These are phyloP conservation scores for Nicotiana rustica DNA, from an alignment of 305 asterid species.

Conservation along the genomic window DNA sequence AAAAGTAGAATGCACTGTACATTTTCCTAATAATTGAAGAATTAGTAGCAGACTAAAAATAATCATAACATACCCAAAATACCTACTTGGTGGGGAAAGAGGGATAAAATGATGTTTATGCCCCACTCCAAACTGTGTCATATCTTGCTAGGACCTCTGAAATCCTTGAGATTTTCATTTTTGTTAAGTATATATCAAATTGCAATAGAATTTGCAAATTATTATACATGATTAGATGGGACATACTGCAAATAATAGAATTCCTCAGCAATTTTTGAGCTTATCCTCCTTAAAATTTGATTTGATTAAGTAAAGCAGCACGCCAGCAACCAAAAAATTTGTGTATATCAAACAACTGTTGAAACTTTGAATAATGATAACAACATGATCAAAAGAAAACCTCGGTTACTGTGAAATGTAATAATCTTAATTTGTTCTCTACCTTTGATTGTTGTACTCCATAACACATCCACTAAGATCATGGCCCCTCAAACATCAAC, in stretches of 20 bases:
- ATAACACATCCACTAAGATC: constrained; percentile 33
- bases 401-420: constrained; percentile 40
- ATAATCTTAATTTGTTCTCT: constrained; percentile 17
- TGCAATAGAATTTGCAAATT: neutral
- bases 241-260: neutral
- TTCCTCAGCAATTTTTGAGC: neutral
- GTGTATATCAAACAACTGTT: constrained; percentile 33
- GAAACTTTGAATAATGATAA: constrained; percentile 51
- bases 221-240: constrained; percentile 32
- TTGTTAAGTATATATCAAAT: neutral
- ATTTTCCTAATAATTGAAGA: constrained; percentile 25
- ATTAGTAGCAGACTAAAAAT: constrained; percentile 23
- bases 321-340: constrained; percentile 25
- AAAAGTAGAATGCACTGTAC: neutral
- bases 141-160: constrained; percentile 34
- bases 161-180: constrained; percentile 20
- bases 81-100: neutral
- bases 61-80: neutral
- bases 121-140: neutral
- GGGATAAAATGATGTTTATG: neutral
- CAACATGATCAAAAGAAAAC: constrained; percentile 42
- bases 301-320: constrained; percentile 30
- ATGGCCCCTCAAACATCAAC: neutral
- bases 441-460: constrained; percentile 36
- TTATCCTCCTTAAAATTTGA: neutral